Percentiles rank a stretch among this genome's conserved stretches.
Evolutionary conservation across 257 asterid genomes (phyloP).

Genomic region (Fraxinus quadrangulata): DNA sequence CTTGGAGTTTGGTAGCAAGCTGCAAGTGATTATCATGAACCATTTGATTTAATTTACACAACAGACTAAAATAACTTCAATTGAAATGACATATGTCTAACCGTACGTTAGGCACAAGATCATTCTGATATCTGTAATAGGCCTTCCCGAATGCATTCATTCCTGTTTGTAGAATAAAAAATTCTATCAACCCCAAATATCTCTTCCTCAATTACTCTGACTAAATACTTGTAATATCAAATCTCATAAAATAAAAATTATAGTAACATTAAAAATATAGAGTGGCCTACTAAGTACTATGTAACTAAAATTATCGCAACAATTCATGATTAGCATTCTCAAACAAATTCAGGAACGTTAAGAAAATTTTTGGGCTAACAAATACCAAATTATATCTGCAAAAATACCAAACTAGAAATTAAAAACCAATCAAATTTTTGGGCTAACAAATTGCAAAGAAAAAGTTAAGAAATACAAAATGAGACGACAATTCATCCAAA

Average conservation of each 20-base stretch:
- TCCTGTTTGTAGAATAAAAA: slow-evolving; percentile 86
- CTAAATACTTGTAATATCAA: slow-evolving; percentile 48
- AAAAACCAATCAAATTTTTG: slow-evolving; percentile 10
- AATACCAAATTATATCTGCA: too few relatives aligned
- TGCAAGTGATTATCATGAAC: slow-evolving; percentile 37
- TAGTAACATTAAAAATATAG: not conserved
- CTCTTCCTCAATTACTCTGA: slow-evolving; percentile 97
- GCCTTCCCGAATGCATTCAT: slow-evolving; percentile 96
- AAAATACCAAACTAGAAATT: slow-evolving; percentile 15
- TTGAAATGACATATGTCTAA: slow-evolving; percentile 18
- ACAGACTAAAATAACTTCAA: slow-evolving; percentile 19
- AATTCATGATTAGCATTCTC: slow-evolving; percentile 12
- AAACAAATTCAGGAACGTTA: slow-evolving; percentile 25
- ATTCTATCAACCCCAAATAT: slow-evolving; percentile 85
- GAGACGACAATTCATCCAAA: slow-evolving; percentile 14
- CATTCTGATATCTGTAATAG: slow-evolving; percentile 71
- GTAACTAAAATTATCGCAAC: slow-evolving; percentile 9
- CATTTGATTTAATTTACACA: slow-evolving; percentile 10
- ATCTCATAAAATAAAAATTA: slow-evolving; percentile 15
- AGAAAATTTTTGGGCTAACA: too few relatives aligned
- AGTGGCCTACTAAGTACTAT: not conserved
- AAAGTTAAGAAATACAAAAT: not conserved
- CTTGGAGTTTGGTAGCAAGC: slow-evolving; percentile 91
- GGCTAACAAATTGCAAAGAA: slow-evolving; percentile 1
- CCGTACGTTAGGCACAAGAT: slow-evolving; percentile 88